Percentiles rank a stretch among this genome's conserved stretches.
Evolutionary conservation across 2,329 filamentous ascomycete species (phyloP).

Genomic region (Fusarium luffae): DNA sequence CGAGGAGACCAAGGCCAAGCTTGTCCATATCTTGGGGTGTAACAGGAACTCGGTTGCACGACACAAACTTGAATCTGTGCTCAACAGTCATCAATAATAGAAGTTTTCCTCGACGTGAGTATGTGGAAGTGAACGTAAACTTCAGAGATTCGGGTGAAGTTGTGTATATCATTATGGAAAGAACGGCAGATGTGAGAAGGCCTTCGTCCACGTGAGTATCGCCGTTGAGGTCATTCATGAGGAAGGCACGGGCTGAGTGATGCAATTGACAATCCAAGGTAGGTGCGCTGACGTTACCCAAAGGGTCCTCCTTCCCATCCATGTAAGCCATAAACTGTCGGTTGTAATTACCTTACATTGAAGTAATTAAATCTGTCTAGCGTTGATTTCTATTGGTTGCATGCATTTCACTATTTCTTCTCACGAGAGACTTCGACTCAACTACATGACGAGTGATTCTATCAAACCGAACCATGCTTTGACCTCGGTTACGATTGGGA

Average conservation of each 20-base stretch:
- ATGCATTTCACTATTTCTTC: neutral
- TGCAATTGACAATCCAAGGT: neutral
- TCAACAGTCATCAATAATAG: neutral
- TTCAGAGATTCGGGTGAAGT: neutral
- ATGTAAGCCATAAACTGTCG: neutral
- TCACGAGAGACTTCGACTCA: neutral
- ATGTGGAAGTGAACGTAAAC: neutral
- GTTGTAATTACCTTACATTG: neutral
- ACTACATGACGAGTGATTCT: neutral
- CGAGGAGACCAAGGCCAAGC: neutral
- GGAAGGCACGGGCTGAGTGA: neutral
- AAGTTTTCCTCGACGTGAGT: neutral
- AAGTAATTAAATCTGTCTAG: neutral
- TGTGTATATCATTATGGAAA: neutral
- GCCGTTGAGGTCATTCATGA: neutral
- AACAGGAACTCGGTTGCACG: neutral
- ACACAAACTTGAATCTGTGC: neutral
- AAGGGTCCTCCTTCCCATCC: neutral
- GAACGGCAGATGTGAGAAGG: neutral
- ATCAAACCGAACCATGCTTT: neutral
- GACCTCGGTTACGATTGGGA: neutral
- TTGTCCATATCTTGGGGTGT: neutral
- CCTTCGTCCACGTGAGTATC: neutral
- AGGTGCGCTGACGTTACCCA: neutral
- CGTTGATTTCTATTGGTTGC: neutral